Conservation (phyloP, 2,329 filamentous ascomycete species). For the Cryphonectria parasitica region DNA sequence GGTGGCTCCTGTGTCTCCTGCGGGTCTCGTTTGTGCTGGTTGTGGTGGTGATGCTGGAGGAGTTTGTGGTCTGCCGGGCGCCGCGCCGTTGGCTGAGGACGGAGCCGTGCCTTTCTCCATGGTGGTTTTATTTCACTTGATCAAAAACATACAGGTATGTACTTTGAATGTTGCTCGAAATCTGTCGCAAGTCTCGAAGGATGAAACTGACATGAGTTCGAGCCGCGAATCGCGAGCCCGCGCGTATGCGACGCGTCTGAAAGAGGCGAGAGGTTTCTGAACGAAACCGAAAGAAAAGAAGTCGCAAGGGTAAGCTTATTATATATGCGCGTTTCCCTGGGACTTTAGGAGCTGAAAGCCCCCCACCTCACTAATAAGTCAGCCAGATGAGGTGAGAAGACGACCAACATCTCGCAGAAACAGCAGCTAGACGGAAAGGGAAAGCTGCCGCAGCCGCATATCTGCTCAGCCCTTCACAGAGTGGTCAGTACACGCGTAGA, state of each 20-base stretch:
- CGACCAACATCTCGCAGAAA: no score
- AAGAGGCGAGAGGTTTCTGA: not conserved
- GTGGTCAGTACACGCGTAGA: not conserved
- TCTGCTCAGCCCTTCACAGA: not conserved
- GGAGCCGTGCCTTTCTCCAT: not conserved
- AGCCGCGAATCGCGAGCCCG: not conserved
- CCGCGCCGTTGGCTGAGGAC: not conserved
- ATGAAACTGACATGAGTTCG: not conserved
- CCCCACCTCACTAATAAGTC: not conserved
- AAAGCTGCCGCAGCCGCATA: not conserved
- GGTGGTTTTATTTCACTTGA: not conserved
- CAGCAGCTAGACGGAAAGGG: not conserved
- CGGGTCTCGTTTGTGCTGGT: not conserved
- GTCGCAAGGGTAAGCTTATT: not conserved
- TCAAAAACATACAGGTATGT: not conserved
- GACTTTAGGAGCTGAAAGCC: not conserved
- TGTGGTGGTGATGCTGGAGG: not conserved
- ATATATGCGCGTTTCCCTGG: not conserved
- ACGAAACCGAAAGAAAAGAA: not conserved
- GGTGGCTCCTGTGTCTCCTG: not conserved
- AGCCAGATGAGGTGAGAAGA: not conserved
- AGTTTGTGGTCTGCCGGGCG: not conserved
- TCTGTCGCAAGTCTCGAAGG: not conserved
- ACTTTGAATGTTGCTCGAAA: not conserved
- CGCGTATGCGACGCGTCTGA: not conserved